Percentiles rank a stretch among this genome's conserved stretches.
These are phyloP conservation scores for Alternaria arbusti DNA, from an alignment of 2,329 filamentous ascomycete genomes.

Conservation along the genomic window DNA sequence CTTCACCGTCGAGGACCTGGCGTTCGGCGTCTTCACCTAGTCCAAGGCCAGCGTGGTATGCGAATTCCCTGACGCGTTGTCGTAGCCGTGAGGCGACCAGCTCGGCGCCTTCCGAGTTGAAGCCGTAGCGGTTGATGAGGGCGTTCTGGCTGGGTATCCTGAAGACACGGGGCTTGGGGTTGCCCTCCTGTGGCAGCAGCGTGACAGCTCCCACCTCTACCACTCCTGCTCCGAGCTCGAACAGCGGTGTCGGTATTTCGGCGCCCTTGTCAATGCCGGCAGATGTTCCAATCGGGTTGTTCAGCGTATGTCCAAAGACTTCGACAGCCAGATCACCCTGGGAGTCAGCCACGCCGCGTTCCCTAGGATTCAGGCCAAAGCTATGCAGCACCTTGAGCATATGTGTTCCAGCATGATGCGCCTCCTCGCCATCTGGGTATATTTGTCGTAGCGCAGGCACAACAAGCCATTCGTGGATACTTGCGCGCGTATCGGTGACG, in stretches of 20 bases:
- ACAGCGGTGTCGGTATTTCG: constrained; percentile 82
- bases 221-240: constrained; percentile 82
- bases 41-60: constrained; percentile 71
- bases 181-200: constrained; percentile 84
- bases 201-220: constrained; percentile 94
- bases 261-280: constrained; percentile 95
- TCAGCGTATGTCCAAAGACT: constrained; percentile 78
- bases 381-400: constrained; percentile 75
- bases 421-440: constrained; percentile 83
- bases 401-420: constrained; percentile 80
- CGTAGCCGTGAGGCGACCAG: constrained; percentile 80
- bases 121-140: constrained; percentile 92
- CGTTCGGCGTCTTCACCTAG: constrained; percentile 68
- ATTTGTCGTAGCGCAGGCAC: constrained; percentile 69
- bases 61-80: constrained; percentile 78
- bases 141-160: constrained; percentile 82
- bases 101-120: constrained; percentile 91
- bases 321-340: constrained; percentile 62
- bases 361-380: constrained; percentile 79
- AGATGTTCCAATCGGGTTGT: constrained; percentile 93
- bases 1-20: constrained; percentile 77
- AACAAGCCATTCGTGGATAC: constrained; percentile 59
- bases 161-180: constrained; percentile 87
- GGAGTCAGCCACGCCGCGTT: constrained; percentile 69
- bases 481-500: constrained; percentile 61